Conservation (phyloP, 2,329 filamentous ascomycete genomes). For the Talaromyces sp. region DNA sequence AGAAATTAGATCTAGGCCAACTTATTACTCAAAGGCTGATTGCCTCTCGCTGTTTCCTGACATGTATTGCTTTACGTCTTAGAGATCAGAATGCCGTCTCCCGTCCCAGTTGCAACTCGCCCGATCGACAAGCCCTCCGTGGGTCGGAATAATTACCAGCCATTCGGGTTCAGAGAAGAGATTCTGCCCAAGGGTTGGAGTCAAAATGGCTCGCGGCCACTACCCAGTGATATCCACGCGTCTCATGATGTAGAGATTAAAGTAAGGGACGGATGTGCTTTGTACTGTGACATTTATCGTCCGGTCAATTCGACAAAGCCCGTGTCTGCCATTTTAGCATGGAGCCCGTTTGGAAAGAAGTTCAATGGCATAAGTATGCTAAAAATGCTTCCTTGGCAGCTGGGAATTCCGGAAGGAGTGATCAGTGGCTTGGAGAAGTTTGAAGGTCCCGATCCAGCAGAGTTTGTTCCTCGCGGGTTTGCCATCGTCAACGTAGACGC, state of each 20-base stretch:
- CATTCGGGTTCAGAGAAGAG: background rate
- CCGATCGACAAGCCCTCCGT: background rate
- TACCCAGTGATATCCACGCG: background rate
- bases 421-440: background rate
- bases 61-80: background rate
- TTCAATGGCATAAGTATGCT: background rate
- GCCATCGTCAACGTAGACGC: constrained; percentile 22
- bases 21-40: background rate
- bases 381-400: background rate
- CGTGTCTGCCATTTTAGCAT: background rate
- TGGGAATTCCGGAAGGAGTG: background rate
- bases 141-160: background rate
- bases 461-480: constrained; percentile 18
- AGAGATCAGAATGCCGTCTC: background rate
- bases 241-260: background rate
- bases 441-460: constrained; percentile 21
- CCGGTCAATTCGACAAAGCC: background rate
- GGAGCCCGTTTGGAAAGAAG: background rate
- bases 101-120: background rate
- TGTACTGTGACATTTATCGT: background rate
- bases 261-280: background rate
- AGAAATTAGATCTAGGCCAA: background rate
- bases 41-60: background rate
- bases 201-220: background rate
- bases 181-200: background rate